Conservation (phyloP, 805 yeast species). For the Lachancea kluyveri region DNA sequence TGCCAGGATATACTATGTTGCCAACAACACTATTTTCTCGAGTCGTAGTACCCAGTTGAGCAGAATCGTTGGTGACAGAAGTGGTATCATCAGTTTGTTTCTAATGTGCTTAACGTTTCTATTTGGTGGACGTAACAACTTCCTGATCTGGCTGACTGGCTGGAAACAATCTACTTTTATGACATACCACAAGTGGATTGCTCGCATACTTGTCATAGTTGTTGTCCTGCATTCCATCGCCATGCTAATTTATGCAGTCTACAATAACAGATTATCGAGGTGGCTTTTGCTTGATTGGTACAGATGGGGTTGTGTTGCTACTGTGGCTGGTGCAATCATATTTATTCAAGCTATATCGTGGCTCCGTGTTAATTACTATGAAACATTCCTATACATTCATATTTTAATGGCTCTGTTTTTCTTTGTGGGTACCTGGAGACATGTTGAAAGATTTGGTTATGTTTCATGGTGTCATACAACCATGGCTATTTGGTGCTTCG, state of each 20-base stretch:
- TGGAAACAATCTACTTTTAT: constrained; percentile 57
- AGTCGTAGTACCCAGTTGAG: constrained; percentile 13
- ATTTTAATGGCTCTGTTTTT: constrained; percentile 40
- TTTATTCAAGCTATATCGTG: constrained; percentile 41
- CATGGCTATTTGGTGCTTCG: constrained; percentile 65
- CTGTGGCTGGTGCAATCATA: constrained; percentile 35
- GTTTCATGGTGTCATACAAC: constrained; percentile 46
- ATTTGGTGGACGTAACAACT: constrained; percentile 68
- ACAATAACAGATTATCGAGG: constrained; percentile 35
- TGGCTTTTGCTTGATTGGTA: constrained; percentile 37
- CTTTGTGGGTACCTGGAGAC: constrained; percentile 42
- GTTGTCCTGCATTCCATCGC: constrained; percentile 49
- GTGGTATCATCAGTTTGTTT: constrained; percentile 42
- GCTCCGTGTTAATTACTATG: constrained; percentile 43
- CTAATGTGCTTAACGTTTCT: constrained; percentile 49
- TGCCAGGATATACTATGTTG: constrained; percentile 11
- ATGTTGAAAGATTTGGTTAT: constrained; percentile 38
- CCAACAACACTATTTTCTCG: constrained; percentile 10
- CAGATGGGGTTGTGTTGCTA: constrained; percentile 31
- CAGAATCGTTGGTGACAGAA: constrained; percentile 42
- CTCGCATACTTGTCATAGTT: constrained; percentile 43
- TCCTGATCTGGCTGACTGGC: constrained; percentile 55
- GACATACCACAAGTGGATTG: constrained; percentile 59
- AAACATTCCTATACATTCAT: constrained; percentile 38
- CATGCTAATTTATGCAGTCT: constrained; percentile 41